Evolutionary conservation across 202 grass and related monocot genomes (phyloP), one percentile per base, ranked within the genome.

Genomic region (Setaria viridis): DNA sequence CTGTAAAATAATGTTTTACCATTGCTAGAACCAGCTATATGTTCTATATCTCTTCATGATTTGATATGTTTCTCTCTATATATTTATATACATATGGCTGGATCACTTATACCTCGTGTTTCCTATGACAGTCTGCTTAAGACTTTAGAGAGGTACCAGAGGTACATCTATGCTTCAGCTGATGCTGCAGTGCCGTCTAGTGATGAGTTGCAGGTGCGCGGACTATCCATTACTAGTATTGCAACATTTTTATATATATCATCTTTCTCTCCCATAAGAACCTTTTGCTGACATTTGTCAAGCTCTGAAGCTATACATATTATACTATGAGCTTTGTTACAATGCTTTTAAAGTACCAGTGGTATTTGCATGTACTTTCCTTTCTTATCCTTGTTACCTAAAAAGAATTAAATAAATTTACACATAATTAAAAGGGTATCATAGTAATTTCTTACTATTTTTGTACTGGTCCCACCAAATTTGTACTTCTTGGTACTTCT

Each of bases 101-200:
- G 4, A 46, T 46, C 41, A 77, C 35, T 67, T 76, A 70, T 84
- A 63, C 14, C 11, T n/a, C 5, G 7, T 81, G 46, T 62, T 10
- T 62, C 60, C 20, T 80, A 60, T 50, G 25, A 53, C 37, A 98
- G 95, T 80, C 82, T 98, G 33, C 71, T 89, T 54, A 95, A 89
- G 78, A 95, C 89, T 68, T 69, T 95, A 65, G 91, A 94, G 81
- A 93, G 84, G 72, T 95, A 98, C 79, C 91, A 91, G 76, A 91
- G 84, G 56, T 66, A 76, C 82, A 92, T 66, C 72, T 89, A 85
- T 77, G 71, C 88, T 84, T 84, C 83, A 13, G 87, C 88, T 81
- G 82, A 87, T 85, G 80, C 80, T 49, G 76, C 46, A n/a, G 86
- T 53, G 54, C 80, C 83, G 5, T 43, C 86, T 74, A 88, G 60